Conservation (phyloP, 208 protist genomes). For the Trypanosoma conorhini region DNA sequence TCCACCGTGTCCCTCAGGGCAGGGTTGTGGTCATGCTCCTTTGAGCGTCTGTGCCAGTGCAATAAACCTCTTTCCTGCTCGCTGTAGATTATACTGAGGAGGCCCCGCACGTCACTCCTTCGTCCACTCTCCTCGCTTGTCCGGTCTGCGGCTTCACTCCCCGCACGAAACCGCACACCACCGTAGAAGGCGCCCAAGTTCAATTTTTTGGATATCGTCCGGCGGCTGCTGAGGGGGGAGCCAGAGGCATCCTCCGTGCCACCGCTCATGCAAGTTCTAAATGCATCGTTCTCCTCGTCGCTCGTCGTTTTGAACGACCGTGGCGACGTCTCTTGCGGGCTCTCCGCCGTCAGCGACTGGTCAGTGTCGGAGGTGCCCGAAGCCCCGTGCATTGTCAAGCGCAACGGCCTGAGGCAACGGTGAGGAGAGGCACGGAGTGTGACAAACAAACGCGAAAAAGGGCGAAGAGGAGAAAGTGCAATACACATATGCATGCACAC, state of each 20-base stretch:
- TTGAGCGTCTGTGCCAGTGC: background rate
- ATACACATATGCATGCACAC: slow-evolving; percentile 10
- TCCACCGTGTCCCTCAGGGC: background rate
- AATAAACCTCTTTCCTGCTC: slow-evolving; percentile 2
- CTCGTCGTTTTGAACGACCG: slow-evolving; percentile 6
- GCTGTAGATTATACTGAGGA: slow-evolving; percentile 21
- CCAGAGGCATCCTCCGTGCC: background rate
- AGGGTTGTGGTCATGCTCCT: background rate
- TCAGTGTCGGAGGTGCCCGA: background rate
- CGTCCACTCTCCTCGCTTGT: slow-evolving; percentile 8
- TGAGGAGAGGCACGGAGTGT: background rate
- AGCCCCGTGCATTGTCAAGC: background rate
- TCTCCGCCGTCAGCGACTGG: background rate
- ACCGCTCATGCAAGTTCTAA: slow-evolving; percentile 13
- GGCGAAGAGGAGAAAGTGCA: slow-evolving; percentile 2
- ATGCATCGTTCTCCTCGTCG: slow-evolving; percentile 15
- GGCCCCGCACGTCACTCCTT: slow-evolving; percentile 18
- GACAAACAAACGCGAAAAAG: slow-evolving; percentile 6
- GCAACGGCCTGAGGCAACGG: background rate
- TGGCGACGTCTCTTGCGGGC: background rate
- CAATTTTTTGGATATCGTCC: background rate
- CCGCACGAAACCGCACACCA: background rate
- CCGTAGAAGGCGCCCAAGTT: slow-evolving; percentile 1
- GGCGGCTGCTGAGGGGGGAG: slow-evolving; percentile 5
- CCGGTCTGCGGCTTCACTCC: slow-evolving; percentile 4